Evolutionary conservation across 2,329 filamentous ascomycete genomes (phyloP), one percentile per base, ranked within the genome.

Genomic region (Hypoxylon sp.): DNA sequence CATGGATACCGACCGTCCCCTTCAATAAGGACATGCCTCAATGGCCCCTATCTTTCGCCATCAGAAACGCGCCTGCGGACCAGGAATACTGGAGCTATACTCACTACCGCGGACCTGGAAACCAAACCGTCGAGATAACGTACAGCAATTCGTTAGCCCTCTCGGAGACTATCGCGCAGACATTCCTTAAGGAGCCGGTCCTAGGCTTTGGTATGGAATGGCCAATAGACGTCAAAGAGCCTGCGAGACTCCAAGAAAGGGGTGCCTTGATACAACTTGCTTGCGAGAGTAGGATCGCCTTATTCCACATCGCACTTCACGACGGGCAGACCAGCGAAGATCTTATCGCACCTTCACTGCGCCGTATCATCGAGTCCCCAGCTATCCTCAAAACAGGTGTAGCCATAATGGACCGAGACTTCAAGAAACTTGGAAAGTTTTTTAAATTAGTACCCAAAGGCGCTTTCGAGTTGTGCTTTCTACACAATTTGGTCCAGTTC

Each of bases 171-270:
- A 59, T 72, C n/a, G 72, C 72, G 1, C 57, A 30, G n/a, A 49
- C 59, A 0, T 73, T 74, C 19, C 49, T 67, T 4, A 26, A 69
- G n/a, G 67, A 70, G 26, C 57, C 67, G 2, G 68, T 74, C 7
- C n/a, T 74, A 1, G 72, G 72, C 5, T 73, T 74, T 28, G 71
- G 73, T 30, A 73, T 73, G 71, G 71, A 74, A 58, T 74, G 72
- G 72, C 61, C 65, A 2, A 62, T 59, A 56, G 54, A 68, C 7
- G 41, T 59, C 1, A 17, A 69, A 5, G 54, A 46, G 10, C 32
- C 50, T 2, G 39, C 59, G 6, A 55, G 28, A 4, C 46, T 71
- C 17, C 60, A 67, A 28, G 68, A 70, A 2, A 73, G 71, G 30
- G 53, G 72, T 13, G 65, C 63, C 5, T 46, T 73, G 24, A 72